phyloP scores from a whole-genome alignment of 2,329 filamentous ascomycete species.

The Calonectria pseudoturangicola region DNA sequence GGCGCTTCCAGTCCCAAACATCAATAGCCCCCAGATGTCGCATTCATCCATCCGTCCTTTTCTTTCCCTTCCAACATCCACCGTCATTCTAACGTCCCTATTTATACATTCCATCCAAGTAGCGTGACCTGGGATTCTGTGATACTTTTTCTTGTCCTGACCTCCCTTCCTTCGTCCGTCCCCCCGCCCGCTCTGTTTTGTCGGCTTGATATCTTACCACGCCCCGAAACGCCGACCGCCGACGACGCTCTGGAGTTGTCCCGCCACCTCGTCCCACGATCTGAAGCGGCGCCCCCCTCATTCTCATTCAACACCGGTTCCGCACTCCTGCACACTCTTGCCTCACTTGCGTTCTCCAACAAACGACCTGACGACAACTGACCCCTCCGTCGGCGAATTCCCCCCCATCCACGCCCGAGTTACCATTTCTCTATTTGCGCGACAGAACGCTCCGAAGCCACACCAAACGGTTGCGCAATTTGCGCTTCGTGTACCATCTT shows the following conservation, averaged over 20 bases:
- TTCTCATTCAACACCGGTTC: constrained; percentile 45
- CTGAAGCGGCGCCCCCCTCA: constrained; percentile 50
- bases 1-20: constrained; percentile 28
- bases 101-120: constrained; percentile 11
- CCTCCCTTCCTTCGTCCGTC: constrained; percentile 20
- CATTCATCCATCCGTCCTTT: constrained; percentile 40
- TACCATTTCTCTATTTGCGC: constrained; percentile 33
- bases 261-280: constrained; percentile 46
- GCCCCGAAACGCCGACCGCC: constrained; percentile 35
- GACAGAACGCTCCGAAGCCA: constrained; percentile 38
- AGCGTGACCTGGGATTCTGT: neutral
- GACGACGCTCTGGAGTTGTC: constrained; percentile 38
- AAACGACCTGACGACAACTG: constrained; percentile 36
- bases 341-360: constrained; percentile 37
- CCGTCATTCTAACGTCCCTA: neutral
- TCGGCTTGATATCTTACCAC: constrained; percentile 28
- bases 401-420: constrained; percentile 14
- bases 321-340: constrained; percentile 43
- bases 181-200: constrained; percentile 18
- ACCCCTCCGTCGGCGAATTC: constrained; percentile 25
- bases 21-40: constrained; percentile 41
- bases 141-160: constrained; percentile 3
- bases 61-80: constrained; percentile 42
- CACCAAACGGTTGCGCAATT: constrained; percentile 53
- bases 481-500: constrained; percentile 46